Conservation (phyloP, 208 protist species). For the Acanthamoeba lenticulata region DNA sequence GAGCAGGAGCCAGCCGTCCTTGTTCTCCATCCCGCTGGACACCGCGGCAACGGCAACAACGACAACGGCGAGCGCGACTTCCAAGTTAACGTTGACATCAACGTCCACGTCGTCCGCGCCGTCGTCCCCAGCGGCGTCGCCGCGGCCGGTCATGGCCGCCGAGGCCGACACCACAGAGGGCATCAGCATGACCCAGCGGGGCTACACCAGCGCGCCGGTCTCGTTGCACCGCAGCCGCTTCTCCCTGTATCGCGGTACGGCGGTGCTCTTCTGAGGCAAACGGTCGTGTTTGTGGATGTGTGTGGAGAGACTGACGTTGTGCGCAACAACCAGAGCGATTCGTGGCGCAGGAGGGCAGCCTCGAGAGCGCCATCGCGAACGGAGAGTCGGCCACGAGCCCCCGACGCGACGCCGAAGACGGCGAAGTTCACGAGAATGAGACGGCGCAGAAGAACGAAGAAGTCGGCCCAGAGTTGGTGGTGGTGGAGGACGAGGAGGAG, state of each 20-base stretch:
- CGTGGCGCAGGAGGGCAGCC: neutral
- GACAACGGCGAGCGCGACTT: no score
- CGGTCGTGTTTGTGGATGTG: no score
- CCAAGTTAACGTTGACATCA: neutral
- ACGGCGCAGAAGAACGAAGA: no score
- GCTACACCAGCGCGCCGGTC: constrained; percentile 3
- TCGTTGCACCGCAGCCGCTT: neutral
- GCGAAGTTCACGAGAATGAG: no score
- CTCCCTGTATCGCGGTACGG: neutral
- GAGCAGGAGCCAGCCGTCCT: no score
- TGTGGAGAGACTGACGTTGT: neutral
- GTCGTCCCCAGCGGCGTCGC: neutral
- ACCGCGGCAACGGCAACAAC: no score
- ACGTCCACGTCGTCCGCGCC: neutral
- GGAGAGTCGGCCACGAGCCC: no score
- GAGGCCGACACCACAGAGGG: neutral
- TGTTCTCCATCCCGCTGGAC: no score
- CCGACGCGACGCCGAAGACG: no score
- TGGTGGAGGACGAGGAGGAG: neutral
- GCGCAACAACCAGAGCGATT: neutral
- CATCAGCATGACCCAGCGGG: neutral
- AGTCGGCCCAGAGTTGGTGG: neutral
- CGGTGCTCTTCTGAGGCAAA: no score
- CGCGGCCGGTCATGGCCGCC: neutral
- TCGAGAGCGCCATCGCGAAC: no score